Base-by-base conservation (phyloP, 2,329 filamentous ascomycete species). In the Aspergillus flavus region DNA sequence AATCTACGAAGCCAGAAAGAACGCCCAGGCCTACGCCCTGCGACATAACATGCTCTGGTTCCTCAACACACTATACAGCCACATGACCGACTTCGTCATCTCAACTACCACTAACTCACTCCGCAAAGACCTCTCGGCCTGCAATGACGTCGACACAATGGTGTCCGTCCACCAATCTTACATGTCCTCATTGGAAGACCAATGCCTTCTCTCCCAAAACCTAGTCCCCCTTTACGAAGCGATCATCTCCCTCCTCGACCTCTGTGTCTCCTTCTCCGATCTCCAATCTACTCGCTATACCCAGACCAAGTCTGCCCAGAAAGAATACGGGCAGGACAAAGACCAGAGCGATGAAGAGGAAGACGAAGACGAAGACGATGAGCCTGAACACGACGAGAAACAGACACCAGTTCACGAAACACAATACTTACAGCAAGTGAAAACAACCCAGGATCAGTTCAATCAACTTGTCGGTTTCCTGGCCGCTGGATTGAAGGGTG, bases 81-180 rank as follows among this genome's bases (percentile, higher is more conserved):
- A 97, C 72, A 80, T 96, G 5, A 89, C 88, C 4, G 89, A 88
- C 19, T 84, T 93, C 2, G 91, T 94, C 1, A 82, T 96, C 0
- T 85, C 84, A 0, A 86, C 88, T 0, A 83, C 87, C 26, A 86
- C 84, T 2, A 72, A 77, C 2, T 80, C 82, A 34, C 85, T 97
- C 80, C 79, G 80, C 6, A 74, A 76, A 2, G 80, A 84, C 0
- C 83, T 97, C 58, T 76, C 79, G 16, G 78, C 80, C 6, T 87
- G 92, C 0, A 82, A 85, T 30, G 92, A 94, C 68, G 87, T 97
- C 11, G 93, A 97, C 73, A 85, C 85, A 30, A 96, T 97, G 91
- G 88, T 93, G 30, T 78, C 78, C 1, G 83, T 89, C 0, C 93
- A 97, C 73, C 79, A 85, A 5, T 74, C 76, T 0, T 94, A 90